These are phyloP conservation scores for Hypoxylon sp. DNA, from an alignment of 2,329 filamentous ascomycete genomes.

Conservation along the genomic window DNA sequence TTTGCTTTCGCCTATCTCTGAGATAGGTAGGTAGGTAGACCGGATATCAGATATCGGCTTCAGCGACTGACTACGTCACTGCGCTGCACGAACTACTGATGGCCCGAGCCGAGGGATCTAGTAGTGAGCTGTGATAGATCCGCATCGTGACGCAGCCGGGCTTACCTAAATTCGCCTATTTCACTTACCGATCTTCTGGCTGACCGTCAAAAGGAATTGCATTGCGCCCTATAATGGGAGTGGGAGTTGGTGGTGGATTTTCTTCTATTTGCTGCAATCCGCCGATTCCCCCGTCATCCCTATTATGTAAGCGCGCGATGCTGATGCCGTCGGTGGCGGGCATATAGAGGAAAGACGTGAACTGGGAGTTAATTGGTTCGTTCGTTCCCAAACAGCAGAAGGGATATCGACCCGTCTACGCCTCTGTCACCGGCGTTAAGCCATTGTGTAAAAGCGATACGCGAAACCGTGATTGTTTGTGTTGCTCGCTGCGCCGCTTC, in stretches of 20 bases:
- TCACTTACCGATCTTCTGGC: background rate
- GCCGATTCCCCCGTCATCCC: conserved; percentile 14
- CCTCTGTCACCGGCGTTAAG: conserved; percentile 7
- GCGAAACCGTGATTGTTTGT: conserved; percentile 25
- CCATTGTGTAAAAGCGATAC: conserved; percentile 16
- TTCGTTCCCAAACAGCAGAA: conserved; percentile 5
- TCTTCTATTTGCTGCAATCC: conserved; percentile 18
- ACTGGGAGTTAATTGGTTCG: background rate
- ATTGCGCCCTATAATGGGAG: conserved; percentile 2
- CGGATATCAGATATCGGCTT: background rate
- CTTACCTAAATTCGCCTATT: conserved; percentile 13
- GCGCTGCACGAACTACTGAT: conserved; percentile 1
- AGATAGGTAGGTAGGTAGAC: conserved; percentile 11
- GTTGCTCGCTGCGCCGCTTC: conserved; percentile 10
- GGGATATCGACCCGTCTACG: conserved; percentile 8
- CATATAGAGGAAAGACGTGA: background rate
- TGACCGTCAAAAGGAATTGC: background rate
- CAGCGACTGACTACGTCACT: conserved; percentile 14
- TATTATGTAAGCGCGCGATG: conserved; percentile 25
- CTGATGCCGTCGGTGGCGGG: conserved; percentile 14
- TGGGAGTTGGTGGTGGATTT: conserved; percentile 21
- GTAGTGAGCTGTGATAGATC: background rate
- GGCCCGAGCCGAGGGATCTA: conserved; percentile 21
- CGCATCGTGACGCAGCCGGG: conserved; percentile 10
- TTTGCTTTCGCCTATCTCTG: background rate